phyloP scores from a whole-genome alignment of 2,329 filamentous ascomycete genomes.

The Ramularia endophylla region DNA sequence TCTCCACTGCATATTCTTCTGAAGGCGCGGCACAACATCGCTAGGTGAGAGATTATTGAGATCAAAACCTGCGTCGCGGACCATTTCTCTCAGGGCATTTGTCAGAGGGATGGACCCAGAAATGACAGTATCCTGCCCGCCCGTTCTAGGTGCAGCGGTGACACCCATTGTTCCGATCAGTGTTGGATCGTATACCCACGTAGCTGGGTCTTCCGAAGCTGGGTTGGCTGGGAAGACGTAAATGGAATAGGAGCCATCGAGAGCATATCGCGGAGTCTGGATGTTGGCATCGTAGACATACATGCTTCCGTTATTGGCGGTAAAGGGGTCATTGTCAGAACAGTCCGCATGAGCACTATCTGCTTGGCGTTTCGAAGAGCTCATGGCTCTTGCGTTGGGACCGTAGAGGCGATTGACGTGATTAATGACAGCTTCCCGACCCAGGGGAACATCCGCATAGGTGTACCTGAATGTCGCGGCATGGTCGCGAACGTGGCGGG shows the following conservation, averaged over 20 bases:
- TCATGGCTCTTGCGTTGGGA: conserved; percentile 6
- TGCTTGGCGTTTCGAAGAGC: conserved; percentile 1
- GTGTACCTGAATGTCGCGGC: conserved; percentile 64
- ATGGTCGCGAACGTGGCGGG: conserved; percentile 58
- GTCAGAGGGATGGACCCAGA: conserved; percentile 43
- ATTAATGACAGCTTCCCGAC: conserved; percentile 44
- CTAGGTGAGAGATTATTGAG: conserved; percentile 27
- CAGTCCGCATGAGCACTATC: neutral
- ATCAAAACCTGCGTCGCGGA: conserved; percentile 21
- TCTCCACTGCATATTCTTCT: conserved; percentile 31
- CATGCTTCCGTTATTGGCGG: conserved; percentile 39
- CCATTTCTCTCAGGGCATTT: conserved; percentile 32
- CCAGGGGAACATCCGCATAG: conserved; percentile 60
- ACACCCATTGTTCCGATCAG: conserved; percentile 9
- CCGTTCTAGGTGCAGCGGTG: conserved; percentile 24
- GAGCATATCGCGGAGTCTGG: conserved; percentile 53
- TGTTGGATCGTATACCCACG: conserved; percentile 5
- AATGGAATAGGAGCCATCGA: conserved; percentile 41
- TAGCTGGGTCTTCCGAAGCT: neutral
- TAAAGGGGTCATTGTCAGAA: conserved; percentile 9
- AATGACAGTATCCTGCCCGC: conserved; percentile 23
- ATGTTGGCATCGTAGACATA: conserved; percentile 67
- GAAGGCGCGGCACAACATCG: conserved; percentile 26
- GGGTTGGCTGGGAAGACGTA: neutral
- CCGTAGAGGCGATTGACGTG: conserved; percentile 54